Base-by-base conservation (phyloP, 257 asterid genomes). In the Solanum clarkiae region DNA sequence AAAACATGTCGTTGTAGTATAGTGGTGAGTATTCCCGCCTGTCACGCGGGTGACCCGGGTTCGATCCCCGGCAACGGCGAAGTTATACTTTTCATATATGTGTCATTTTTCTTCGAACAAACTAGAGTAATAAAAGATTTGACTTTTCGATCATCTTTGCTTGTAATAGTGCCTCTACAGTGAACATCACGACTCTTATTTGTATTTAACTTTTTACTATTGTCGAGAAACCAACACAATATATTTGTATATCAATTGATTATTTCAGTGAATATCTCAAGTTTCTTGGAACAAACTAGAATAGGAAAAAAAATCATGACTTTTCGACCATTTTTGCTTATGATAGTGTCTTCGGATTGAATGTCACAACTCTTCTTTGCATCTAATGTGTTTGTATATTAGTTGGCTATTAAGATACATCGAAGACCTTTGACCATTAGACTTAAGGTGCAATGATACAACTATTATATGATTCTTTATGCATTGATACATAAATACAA, bases 11-110 rank as follows among this genome's bases (percentile, higher is more conserved):
- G 91, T 90, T 90, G 91, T 90, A 91, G 94, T 90, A 91, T 89
- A 91, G 94, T 90, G 93, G 93, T 90, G 11, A 88, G 94, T 91
- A 91, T 91, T 91, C 92, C 90, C 89, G 90, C 91, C 89, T 91
- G 93, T 91, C 94, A 91, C 94, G 85, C 90, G 93, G 91, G 90
- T 88, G 92, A 91, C 91, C 92, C 88, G 92, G 90, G 92, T 91
- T 91, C 88, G 92, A 91, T 91, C 94, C 92, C 93, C 92, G 93
- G 93, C 93, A 88, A 80, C 90, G 91, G 93, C 90, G 90, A 53
- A 51, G 20, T 12, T 18, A 18, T 17, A 18, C 2, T 17, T 56
- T 56, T 56, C 18, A 56, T 17, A 56, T 5, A 56, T 56, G 3
- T 3, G 12, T 56, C 11, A 17, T 56, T 56, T 42, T 56, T 56